Evolutionary conservation across 331 rosid species (phyloP).

Genomic region (Malus hybrid): DNA sequence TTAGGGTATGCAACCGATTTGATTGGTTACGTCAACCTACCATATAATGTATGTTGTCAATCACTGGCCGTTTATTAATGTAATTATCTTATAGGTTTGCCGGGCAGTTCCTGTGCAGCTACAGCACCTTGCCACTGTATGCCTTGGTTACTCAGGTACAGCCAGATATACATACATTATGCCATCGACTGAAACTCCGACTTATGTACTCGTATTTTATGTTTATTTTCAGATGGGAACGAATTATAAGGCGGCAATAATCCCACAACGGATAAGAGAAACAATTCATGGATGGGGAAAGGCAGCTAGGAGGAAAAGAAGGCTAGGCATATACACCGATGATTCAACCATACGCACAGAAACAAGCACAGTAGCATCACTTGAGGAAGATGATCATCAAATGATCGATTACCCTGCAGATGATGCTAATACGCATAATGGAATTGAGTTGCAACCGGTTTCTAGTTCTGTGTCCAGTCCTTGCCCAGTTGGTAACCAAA

Average conservation of each 20-base stretch:
- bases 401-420: constrained; percentile 21
- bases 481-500: constrained; percentile 43
- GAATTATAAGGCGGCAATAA: constrained; percentile 85
- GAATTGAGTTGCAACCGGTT: constrained; percentile 51
- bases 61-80: constrained; percentile 11
- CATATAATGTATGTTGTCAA: neutral
- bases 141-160: constrained; percentile 93
- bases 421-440: constrained; percentile 8
- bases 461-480: constrained; percentile 16
- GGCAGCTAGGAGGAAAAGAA: constrained; percentile 79
- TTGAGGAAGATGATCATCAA: constrained; percentile 60
- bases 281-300: constrained; percentile 91
- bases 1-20: constrained; percentile 66
- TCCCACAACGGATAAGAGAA: constrained; percentile 82
- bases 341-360: constrained; percentile 80
- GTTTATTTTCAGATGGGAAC: constrained; percentile 80
- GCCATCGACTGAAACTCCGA: neutral
- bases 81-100: constrained; percentile 51
- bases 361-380: constrained; percentile 63
- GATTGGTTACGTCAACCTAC: neutral
- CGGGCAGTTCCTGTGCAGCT: constrained; percentile 94
- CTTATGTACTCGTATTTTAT: neutral
- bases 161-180: neutral
- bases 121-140: constrained; percentile 92
- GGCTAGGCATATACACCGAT: constrained; percentile 54